These are phyloP conservation scores for Kodamaea derodonti DNA, from an alignment of 1,139 yeast species.

Conservation along the genomic window DNA sequence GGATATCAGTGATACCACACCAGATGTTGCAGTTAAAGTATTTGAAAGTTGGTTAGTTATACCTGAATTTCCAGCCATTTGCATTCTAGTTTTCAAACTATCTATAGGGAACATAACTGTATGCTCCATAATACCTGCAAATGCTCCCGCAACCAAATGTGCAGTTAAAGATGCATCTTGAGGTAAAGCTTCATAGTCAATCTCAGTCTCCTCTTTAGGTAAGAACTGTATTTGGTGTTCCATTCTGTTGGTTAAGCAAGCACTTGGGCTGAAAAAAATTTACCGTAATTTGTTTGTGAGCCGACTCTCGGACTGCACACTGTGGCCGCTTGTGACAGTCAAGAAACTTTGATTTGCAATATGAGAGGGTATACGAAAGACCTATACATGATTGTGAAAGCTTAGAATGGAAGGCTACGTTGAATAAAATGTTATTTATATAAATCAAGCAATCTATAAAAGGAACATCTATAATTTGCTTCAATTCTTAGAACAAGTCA, in stretches of 20 bases:
- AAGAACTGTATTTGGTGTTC: constrained; percentile 16
- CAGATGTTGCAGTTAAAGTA: constrained; percentile 20
- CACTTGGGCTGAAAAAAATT: constrained; percentile 3
- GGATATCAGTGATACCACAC: constrained; percentile 57
- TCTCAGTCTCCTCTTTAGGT: constrained; percentile 31
- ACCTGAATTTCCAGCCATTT: constrained; percentile 46
- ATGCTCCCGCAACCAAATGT: constrained; percentile 88
- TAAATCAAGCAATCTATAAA: no score
- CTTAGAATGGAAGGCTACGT: no score
- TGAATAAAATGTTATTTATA: no score
- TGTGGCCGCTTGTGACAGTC: background rate
- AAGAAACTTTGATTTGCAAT: no score
- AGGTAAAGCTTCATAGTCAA: constrained; percentile 91
- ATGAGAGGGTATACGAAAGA: no score
- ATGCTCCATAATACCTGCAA: constrained; percentile 98
- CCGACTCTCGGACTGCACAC: background rate
- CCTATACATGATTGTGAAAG: no score
- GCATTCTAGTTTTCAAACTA: constrained; percentile 95
- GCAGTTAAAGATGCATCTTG: constrained; percentile 80
- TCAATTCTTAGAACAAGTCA: no score
- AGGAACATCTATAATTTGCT: no score
- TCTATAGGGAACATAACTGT: constrained; percentile 96
- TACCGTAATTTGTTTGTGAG: background rate
- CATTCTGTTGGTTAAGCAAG: constrained; percentile 8
- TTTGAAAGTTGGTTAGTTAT: constrained; percentile 6